Conservation (phyloP, 1,284 basidiomycete genomes). For the Bjerkandera adusta region DNA sequence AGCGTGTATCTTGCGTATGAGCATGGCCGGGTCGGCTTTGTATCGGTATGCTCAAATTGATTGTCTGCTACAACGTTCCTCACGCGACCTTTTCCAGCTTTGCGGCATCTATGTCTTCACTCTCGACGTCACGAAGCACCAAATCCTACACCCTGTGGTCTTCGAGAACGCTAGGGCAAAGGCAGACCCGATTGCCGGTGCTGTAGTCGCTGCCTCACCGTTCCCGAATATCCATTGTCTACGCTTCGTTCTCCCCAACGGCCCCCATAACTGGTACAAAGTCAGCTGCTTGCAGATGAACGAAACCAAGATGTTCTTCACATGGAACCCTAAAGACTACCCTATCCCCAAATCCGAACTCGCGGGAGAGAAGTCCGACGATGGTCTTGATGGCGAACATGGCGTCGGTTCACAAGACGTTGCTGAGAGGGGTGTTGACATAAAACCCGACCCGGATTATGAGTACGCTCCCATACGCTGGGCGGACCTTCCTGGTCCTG, state of each 20-base stretch:
- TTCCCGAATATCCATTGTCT: not conserved
- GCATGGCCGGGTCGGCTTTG: conserved; percentile 45
- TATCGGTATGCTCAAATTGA: conserved; percentile 40
- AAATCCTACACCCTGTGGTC: not conserved
- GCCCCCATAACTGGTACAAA: conserved; percentile 26
- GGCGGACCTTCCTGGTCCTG: no score
- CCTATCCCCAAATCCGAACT: no score
- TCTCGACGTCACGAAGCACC: conserved; percentile 23
- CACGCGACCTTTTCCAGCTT: conserved; percentile 31
- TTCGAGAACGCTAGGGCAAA: conserved; percentile 3
- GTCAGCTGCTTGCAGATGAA: conserved; percentile 60
- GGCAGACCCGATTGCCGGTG: not conserved
- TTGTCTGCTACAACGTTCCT: not conserved
- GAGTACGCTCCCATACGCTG: no score
- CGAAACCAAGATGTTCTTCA: conserved; percentile 31
- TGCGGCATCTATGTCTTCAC: conserved; percentile 47
- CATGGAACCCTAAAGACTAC: conserved; percentile 25
- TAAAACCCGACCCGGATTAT: no score
- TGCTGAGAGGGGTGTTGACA: no score
- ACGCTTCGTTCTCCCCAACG: conserved; percentile 1
- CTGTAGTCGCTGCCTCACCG: not conserved
- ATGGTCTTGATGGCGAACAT: no score
- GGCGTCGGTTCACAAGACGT: no score
- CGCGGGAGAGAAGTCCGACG: no score
- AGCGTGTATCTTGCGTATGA: conserved; percentile 54